Conservation (phyloP, 2,329 filamentous ascomycete genomes). For the Diaporthe amygdali region DNA sequence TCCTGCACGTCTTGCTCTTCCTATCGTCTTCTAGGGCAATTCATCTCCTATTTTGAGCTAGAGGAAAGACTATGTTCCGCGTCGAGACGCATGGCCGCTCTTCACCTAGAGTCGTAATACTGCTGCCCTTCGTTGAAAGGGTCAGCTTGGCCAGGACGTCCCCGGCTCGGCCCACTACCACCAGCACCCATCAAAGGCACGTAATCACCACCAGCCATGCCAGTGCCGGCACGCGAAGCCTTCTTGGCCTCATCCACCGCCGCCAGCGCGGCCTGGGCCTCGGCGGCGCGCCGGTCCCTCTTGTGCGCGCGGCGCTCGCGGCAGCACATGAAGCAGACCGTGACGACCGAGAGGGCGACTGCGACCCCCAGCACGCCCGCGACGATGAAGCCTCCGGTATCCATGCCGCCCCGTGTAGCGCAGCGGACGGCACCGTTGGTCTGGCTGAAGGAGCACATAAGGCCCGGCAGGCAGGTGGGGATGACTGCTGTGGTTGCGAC, state of each 20-base stretch:
- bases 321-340: conserved; percentile 58
- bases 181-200: background rate
- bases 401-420: conserved; percentile 43
- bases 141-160: background rate
- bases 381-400: conserved; percentile 52
- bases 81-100: background rate
- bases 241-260: background rate
- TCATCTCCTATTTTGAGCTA: background rate
- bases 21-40: background rate
- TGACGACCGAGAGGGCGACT: conserved; percentile 42
- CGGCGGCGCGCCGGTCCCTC: conserved; percentile 48
- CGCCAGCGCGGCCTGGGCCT: conserved; percentile 46
- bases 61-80: background rate
- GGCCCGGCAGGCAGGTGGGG: conserved; percentile 47
- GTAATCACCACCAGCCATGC: background rate
- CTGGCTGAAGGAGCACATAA: conserved; percentile 50
- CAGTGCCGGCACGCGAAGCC: background rate
- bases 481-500: conserved; percentile 39
- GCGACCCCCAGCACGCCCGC: conserved; percentile 51
- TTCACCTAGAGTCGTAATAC: background rate
- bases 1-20: background rate
- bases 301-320: conserved; percentile 52
- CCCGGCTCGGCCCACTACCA: background rate
- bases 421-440: conserved; percentile 50
- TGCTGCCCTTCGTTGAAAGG: background rate